phyloP scores from a whole-genome alignment of 805 yeast species.

The Suhomyces xylopsoci region DNA sequence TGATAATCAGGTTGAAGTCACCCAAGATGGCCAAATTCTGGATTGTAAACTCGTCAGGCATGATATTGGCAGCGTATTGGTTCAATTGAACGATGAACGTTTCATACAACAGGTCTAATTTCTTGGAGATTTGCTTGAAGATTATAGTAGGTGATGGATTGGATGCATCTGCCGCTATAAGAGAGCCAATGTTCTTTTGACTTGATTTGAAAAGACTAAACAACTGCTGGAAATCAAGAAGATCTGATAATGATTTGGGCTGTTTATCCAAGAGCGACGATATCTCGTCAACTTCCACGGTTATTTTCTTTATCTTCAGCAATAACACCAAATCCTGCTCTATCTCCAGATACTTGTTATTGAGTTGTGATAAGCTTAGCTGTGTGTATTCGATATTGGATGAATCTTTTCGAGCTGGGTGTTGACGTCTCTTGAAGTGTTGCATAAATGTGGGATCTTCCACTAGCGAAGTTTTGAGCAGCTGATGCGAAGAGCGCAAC shows the following conservation, averaged over 20 bases:
- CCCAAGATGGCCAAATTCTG: conserved; percentile 7
- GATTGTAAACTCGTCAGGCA: conserved; percentile 18
- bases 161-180: not conserved
- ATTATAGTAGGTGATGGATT: not conserved
- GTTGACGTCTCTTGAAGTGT: conserved; percentile 1
- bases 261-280: conserved; percentile 5
- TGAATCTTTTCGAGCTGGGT: not conserved
- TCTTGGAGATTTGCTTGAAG: conserved; percentile 5
- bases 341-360: conserved; percentile 4
- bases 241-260: conserved; percentile 6
- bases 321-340: not conserved
- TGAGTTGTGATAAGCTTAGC: conserved; percentile 8
- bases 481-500: not conserved
- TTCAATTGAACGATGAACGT: conserved; percentile 13
- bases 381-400: not conserved
- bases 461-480: not conserved
- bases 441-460: conserved; percentile 2
- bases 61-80: conserved; percentile 13
- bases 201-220: conserved; percentile 7
- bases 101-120: conserved; percentile 1
- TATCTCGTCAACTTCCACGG: conserved; percentile 1
- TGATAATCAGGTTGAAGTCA: conserved; percentile 10
- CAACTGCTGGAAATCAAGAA: conserved; percentile 14
- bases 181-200: not conserved
- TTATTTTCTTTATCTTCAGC: not conserved